Evolutionary conservation across 108 stramenopile genomes (phyloP).

Genomic region (Pseudonitzschia multistriata): DNA sequence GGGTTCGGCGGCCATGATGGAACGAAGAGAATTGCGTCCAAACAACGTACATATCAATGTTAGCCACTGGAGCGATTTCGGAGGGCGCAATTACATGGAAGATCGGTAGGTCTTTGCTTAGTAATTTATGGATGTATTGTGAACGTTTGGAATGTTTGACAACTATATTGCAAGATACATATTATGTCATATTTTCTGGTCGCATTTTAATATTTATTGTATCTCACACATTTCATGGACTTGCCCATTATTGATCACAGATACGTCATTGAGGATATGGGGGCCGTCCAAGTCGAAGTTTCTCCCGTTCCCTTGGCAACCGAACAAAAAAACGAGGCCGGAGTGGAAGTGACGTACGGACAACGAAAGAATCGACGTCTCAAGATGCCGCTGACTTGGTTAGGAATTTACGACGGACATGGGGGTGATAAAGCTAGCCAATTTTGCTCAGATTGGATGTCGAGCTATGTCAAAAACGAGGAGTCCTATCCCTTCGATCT

Average conservation of each 20-base stretch:
- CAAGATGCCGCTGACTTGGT: conserved; percentile 57
- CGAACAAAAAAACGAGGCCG: conserved; percentile 8
- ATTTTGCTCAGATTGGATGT: conserved; percentile 86
- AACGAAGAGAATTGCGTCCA: conserved; percentile 62
- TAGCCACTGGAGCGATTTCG: conserved; percentile 82
- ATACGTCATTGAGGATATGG: conserved; percentile 79
- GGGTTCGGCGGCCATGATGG: conserved; percentile 58
- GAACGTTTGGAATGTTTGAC: background rate
- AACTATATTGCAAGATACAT: background rate
- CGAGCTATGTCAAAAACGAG: conserved; percentile 70
- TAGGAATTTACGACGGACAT: conserved; percentile 96
- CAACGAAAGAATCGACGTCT: conserved; percentile 37
- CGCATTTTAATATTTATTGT: background rate
- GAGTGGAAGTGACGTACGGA: conserved; percentile 26
- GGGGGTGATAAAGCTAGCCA: conserved; percentile 89
- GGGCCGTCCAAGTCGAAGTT: conserved; percentile 66
- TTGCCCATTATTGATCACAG: conserved; percentile 17
- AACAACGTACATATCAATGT: conserved; percentile 68
- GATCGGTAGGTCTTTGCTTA: conserved; percentile 75
- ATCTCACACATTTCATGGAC: background rate
- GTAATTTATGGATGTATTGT: background rate
- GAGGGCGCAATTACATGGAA: conserved; percentile 85
- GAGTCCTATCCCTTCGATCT: conserved; percentile 66
- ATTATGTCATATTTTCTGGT: background rate
- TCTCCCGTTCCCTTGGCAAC: conserved; percentile 39